Evolutionary conservation across 768 basidiomycete species (phyloP), one percentile per base, ranked within the genome.

Genomic region (Tulasnella calospora): DNA sequence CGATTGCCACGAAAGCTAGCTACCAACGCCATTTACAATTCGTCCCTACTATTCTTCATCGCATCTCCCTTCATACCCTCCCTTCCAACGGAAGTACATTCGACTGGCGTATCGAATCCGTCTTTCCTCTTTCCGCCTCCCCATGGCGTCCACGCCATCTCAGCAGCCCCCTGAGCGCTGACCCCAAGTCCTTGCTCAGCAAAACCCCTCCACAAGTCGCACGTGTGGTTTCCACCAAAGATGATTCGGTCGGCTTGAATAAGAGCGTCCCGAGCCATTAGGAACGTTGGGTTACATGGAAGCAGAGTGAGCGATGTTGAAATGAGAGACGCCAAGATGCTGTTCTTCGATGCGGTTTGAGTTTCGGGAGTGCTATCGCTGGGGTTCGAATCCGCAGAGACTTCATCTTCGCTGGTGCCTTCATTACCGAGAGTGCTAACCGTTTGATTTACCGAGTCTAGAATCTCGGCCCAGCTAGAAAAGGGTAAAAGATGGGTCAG

Each of bases 181-280:
- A 86, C 82, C 1, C 96, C 96, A 61, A 98, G 84, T 0, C 97
- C 97, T 44, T 94, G 88, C 81, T 88, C 85, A 8, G 93, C 88
- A 83, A 98, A 99, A 61, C 90, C 94, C 78, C 87, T 85, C 95
- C 95, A 98, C 80, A 99, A 84, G 15, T 87, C 87, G 84, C 97
- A 99, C 81, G 88, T 86, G 87, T 98, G 98, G 89, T 95, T 94
- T 2, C 96, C 96, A 21, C 91, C 94, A 2, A 96, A 98, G 79
- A 97, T 88, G 57, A 93, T 85, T 83, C 94, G 87, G 83, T 98
- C 97, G 23, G 97, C 95, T 81, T 94, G 91, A 80, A 97, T 90
- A 83, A 97, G 95, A 17, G 95, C 93, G 83, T 92, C 91, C 79
- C 95, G 90, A n/a, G 95, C 93, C 78, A 95, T 91, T 82, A 95